Evolutionary conservation across 176 grass and related monocot genomes (phyloP).

Genomic region (Triticum turgidum): DNA sequence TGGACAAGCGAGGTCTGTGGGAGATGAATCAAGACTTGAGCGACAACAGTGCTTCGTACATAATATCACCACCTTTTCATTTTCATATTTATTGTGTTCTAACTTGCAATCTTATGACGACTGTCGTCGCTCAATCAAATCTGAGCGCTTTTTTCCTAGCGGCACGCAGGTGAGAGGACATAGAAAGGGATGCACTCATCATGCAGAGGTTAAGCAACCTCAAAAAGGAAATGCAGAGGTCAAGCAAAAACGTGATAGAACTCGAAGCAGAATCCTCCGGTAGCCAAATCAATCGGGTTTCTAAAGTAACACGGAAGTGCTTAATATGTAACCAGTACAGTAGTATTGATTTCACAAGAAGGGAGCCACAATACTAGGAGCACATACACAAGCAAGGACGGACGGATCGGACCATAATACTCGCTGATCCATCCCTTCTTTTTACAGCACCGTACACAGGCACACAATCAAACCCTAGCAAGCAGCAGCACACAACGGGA

Average conservation of each 20-base stretch:
- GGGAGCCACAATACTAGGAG: neutral
- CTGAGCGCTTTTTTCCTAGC: neutral
- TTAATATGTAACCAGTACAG: neutral
- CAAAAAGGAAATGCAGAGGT: neutral
- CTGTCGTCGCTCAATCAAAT: neutral
- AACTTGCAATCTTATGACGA: neutral
- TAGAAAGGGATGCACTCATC: no score
- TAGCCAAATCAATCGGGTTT: neutral
- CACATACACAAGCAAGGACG: neutral
- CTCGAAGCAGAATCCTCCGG: neutral
- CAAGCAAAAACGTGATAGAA: neutral
- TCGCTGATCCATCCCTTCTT: neutral
- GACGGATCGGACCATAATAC: slow-evolving; percentile 21
- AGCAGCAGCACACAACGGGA: neutral
- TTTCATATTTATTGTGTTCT: neutral
- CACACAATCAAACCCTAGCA: neutral
- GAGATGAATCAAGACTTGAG: neutral
- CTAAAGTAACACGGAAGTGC: neutral
- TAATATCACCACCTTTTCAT: neutral
- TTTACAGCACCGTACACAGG: neutral
- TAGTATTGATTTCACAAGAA: neutral
- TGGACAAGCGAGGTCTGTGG: neutral
- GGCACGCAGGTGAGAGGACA: no score
- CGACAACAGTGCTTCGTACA: no score
- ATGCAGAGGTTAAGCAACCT: neutral